Evolutionary conservation across 2,329 filamentous ascomycete species (phyloP), one percentile per base, ranked within the genome.

Genomic region (Colletotrichum tofieldiae): DNA sequence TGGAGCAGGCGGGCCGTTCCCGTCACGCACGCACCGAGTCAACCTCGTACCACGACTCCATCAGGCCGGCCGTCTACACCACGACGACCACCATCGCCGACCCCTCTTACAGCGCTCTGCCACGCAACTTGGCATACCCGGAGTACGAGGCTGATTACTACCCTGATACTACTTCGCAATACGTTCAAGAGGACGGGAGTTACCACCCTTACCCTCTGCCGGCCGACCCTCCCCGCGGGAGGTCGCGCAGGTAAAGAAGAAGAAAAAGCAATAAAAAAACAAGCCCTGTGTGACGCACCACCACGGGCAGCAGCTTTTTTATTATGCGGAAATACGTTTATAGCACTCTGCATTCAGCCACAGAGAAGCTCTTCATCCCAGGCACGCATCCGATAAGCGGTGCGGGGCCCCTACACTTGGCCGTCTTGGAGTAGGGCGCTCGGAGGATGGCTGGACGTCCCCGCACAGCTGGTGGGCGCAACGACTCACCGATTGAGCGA

Each of bases 201-300:
- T 83, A 83, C 74, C 80, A 81, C 69, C 62, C 78, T n/a, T 79
- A 78, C 67, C 81, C 81, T 59, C 79, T 82, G 23, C 66, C 65
- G 65, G 20, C 29, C 39, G 64, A 54, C 14, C 5, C 41, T 20
- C 26, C 63, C 23, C 64, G 68, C 26, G 68, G 65, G 45, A 70
- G 67, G 54, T 67, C 67, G 41, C 65, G 41, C 26, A 47, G 49
- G 49, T 68, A 52, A 51, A 43, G 8, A 18, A 32, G 18, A 29
- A 63, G 23, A 47, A 62, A 37, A 54, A 66, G 45, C 23, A 6
- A 61, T 3, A 41, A 23, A n/a, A 26, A 20, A 35, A 29, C 45
- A 55, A 55, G 60, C 54, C 65, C 70, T 72, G 65, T 69, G 65
- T 55, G 70, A 64, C 65, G 39, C 70, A 70, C 54, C 52, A 47